Evolutionary conservation across 345 rosid species (phyloP).

Genomic region (Arabis hirsuta): DNA sequence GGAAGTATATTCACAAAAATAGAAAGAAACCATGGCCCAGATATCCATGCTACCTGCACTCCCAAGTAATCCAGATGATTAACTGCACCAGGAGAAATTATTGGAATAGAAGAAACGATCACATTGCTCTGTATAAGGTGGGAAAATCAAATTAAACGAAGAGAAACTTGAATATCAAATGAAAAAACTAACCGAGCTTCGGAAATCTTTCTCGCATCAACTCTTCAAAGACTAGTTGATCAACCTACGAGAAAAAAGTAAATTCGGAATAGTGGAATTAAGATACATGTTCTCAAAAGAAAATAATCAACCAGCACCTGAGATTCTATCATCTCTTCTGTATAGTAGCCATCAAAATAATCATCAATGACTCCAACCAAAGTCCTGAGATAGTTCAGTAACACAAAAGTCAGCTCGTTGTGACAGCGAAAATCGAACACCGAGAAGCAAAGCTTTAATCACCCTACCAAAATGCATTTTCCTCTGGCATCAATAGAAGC

Average conservation of each 20-base stretch:
- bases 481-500: slow-evolving; percentile 98
- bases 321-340: slow-evolving; percentile 94
- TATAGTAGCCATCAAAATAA: slow-evolving; percentile 88
- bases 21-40: slow-evolving; percentile 98
- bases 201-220: slow-evolving; percentile 93
- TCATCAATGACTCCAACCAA: slow-evolving; percentile 91
- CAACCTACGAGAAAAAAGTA: slow-evolving; percentile 65
- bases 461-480: slow-evolving; percentile 97
- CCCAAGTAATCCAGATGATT: slow-evolving; percentile 99
- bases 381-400: slow-evolving; percentile 59
- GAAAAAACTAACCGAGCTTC: slow-evolving; percentile 77
- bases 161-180: slow-evolving; percentile 24
- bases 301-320: slow-evolving; percentile 57
- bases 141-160: slow-evolving; percentile 15
- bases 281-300: background rate
- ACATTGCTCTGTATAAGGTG: slow-evolving; percentile 34
- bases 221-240: slow-evolving; percentile 97
- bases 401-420: slow-evolving; percentile 32
- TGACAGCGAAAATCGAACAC: slow-evolving; percentile 20
- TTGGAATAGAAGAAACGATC: slow-evolving; percentile 53
- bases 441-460: slow-evolving; percentile 24
- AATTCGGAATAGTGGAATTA: background rate
- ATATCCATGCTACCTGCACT: slow-evolving; percentile 98
- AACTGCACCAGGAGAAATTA: slow-evolving; percentile 79
- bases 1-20: slow-evolving; percentile 95